Evolutionary conservation across 345 rosid species (phyloP), one percentile per base, ranked within the genome.

Genomic region (Theobroma cacao): DNA sequence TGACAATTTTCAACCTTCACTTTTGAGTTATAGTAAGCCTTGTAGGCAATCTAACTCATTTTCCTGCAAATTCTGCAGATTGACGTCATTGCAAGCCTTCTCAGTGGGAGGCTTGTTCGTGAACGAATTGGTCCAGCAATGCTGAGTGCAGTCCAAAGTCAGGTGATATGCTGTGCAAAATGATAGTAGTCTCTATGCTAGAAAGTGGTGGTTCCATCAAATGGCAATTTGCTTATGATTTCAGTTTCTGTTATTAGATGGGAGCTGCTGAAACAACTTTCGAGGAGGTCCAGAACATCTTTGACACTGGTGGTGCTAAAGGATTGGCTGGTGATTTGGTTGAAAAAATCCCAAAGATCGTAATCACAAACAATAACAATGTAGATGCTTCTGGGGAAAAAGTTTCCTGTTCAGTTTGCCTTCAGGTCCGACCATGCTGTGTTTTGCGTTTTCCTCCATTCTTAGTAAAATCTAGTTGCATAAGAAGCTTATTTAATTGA

Each of bases 121-220:
- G 99, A 97, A 78, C 90, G 97, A 45, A 93, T 97, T 47, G 99
- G 99, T 80, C 99, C 99, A 2, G 99, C 99, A 0, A 97, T 97
- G 99, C 81, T 97, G 71, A 97, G 98, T 81, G 99, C 99, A 0
- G 99, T 97, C 66, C 99, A 97, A 82, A 97, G 98, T 84, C 98
- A 97, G 98, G 99, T 97, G 87, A 72, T 33, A 52, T 72, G 75
- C 61, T 41, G 53, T 75, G 75, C 8, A 68, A 1, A 28, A 28
- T 9, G 13, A 17, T 36, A 17, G 43, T 66, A 2, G 53, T 71
- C 73, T 41, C 17, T 58, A n/a, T 30, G 36, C 34, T 56, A 43
- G 22, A 58, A 41, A 30, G 24, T 43, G 72, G 30, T 33, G 22
- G 45, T 52, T 70, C 55, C 7, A 22, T 47, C 56, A 41, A 33